Evolutionary conservation across 176 grass and related monocot species (phyloP), one percentile per base, ranked within the genome.

Genomic region (Triticum monococcum): DNA sequence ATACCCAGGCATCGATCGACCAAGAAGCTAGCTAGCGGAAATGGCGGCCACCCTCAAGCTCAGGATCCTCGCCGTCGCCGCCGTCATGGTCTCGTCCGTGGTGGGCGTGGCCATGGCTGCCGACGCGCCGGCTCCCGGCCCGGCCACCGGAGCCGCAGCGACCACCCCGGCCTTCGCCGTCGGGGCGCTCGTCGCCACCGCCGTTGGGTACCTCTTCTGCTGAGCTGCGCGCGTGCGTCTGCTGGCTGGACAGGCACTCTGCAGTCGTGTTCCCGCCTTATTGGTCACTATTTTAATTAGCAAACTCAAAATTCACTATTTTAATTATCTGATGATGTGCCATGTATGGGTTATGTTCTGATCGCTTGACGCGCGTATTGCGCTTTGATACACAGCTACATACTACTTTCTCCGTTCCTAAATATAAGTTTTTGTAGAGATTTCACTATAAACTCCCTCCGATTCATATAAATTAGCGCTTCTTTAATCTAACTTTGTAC

Each of bases 201-300:
- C 81, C 61, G 68, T 80, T 20, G 85, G 89, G 81, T 91, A 91
- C 85, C 68, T 91, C 81, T 87, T 91, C 85, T 84, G 80, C 68
- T 91, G 76, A 91, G 68, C 45, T 66, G 35, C 65, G 79, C 9
- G n/a, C n/a, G n/a, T n/a, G 20, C 70, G 5, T 9, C 26, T 35
- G 80, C 50, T 61, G 24, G 78, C 16, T 61, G 17, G 52, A 62
- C 68, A 17, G 26, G 61, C 24, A 30, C 37, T 40, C 37, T 1
- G 22, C 22, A 20, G 30, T 54, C 23, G 61, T 18, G 12, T 25
- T 36, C 37, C 54, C 72, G 72, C 9, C 14, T 40, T 40, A 40
- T 40, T 54, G 18, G 16, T 54, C 16, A 54, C 16, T 54, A 46
- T 46, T 46, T 54, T 54, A 54, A 54, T 54, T 54, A 48, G 3